These are phyloP conservation scores for Sarocladiaceae sp. DNA, from an alignment of 2,329 filamentous ascomycete genomes.

Conservation along the genomic window DNA sequence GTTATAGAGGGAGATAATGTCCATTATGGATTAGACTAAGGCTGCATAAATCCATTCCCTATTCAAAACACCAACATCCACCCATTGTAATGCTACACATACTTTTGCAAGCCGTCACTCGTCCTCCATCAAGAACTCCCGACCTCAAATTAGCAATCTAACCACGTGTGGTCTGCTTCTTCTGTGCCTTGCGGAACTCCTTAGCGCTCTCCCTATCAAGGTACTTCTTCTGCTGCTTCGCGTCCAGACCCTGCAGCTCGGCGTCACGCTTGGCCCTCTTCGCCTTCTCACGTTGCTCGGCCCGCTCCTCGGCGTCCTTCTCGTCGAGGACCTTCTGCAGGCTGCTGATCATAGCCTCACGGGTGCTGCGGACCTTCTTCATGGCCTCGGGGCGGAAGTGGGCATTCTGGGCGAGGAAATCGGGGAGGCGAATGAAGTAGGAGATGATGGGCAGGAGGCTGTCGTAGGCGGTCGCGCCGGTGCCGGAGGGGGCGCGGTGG, in stretches of 20 bases:
- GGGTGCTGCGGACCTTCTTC: slow-evolving; percentile 75
- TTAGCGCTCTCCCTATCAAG: slow-evolving; percentile 77
- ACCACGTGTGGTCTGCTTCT: slow-evolving; percentile 50
- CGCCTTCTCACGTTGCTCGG: slow-evolving; percentile 65
- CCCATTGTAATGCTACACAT: slow-evolving; percentile 8
- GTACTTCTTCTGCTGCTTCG: slow-evolving; percentile 82
- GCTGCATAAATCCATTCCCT: background rate
- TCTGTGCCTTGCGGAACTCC: slow-evolving; percentile 54
- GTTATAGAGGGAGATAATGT: background rate
- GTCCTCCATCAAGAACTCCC: background rate
- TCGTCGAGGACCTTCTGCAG: slow-evolving; percentile 78
- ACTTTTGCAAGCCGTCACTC: background rate
- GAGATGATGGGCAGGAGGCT: slow-evolving; percentile 70
- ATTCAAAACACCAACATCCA: background rate
- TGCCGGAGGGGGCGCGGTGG: slow-evolving; percentile 61
- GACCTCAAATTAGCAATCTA: slow-evolving; percentile 22
- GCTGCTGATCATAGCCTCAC: slow-evolving; percentile 75
- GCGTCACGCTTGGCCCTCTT: slow-evolving; percentile 89
- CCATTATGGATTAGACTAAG: background rate
- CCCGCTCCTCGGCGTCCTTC: slow-evolving; percentile 74
- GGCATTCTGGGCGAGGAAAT: slow-evolving; percentile 68
- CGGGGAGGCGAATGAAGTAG: slow-evolving; percentile 80
- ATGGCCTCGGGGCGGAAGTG: slow-evolving; percentile 89
- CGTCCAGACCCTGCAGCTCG: slow-evolving; percentile 70
- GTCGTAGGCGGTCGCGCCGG: slow-evolving; percentile 47